Conservation (phyloP, 331 rosid genomes). For the Quercus phellos region DNA sequence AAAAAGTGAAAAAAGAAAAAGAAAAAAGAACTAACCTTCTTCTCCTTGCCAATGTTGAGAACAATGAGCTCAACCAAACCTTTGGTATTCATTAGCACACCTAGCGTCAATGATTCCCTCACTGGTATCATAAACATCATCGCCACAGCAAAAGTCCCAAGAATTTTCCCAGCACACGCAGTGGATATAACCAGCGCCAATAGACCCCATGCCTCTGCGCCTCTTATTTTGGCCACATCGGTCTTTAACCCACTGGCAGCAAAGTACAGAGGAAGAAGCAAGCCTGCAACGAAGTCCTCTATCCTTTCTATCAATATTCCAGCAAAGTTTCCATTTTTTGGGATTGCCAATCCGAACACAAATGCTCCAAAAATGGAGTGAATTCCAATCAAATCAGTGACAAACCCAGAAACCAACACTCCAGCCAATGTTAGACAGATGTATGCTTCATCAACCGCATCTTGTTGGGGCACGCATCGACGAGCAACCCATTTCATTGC, state of each 20-base stretch:
- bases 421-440: slow-evolving; percentile 56
- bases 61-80: slow-evolving; percentile 83
- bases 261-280: slow-evolving; percentile 72
- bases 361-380: slow-evolving; percentile 85
- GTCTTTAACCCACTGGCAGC: slow-evolving; percentile 87
- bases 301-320: slow-evolving; percentile 55
- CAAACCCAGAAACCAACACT: slow-evolving; percentile 52
- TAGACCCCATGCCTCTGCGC: slow-evolving; percentile 63
- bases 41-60: slow-evolving; percentile 83
- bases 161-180: slow-evolving; percentile 70
- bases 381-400: slow-evolving; percentile 75
- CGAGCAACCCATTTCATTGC: slow-evolving; percentile 54
- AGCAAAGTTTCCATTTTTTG: slow-evolving; percentile 51
- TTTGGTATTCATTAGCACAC: slow-evolving; percentile 83
- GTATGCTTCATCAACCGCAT: slow-evolving; percentile 40
- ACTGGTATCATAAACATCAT: slow-evolving; percentile 50
- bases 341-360: slow-evolving; percentile 64
- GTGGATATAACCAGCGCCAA: slow-evolving; percentile 50
- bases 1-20: not conserved
- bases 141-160: slow-evolving; percentile 66
- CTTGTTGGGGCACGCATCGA: slow-evolving; percentile 37
- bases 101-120: slow-evolving; percentile 65
- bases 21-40: slow-evolving; percentile 46
- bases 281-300: slow-evolving; percentile 74
- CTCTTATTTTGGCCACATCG: slow-evolving; percentile 52